A percentile compares a stretch with the other conserved stretches of the same genome.
phyloP scores from a whole-genome alignment of 2,329 filamentous ascomycete genomes.

The Monosporascus ibericus region DNA sequence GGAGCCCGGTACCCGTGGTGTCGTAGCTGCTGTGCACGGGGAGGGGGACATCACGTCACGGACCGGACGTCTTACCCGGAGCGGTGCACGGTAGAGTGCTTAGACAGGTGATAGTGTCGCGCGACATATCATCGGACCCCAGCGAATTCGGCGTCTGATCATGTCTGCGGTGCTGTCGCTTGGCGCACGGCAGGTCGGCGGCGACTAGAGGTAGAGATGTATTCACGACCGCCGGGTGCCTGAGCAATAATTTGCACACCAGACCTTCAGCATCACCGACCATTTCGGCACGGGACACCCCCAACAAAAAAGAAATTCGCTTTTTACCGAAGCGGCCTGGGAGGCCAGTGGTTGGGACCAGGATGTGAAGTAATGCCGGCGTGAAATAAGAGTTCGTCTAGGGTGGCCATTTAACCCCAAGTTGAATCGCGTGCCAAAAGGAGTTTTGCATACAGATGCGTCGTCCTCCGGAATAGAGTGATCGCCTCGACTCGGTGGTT shows the following conservation, averaged over 20 bases:
- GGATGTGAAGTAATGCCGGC: conserved; percentile 13
- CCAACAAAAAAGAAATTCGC: too few relatives aligned
- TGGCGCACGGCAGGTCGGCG: conserved; percentile 33
- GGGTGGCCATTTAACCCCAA: too few relatives aligned
- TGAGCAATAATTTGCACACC: conserved; percentile 39
- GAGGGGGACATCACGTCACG: conserved; percentile 10
- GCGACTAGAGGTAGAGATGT: conserved; percentile 11
- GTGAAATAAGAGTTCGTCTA: neutral
- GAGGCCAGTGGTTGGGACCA: conserved; percentile 24
- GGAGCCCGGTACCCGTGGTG: conserved; percentile 33
- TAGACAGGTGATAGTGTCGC: conserved; percentile 38
- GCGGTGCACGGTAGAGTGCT: conserved; percentile 37
- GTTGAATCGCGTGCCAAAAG: too few relatives aligned
- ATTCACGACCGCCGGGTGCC: conserved; percentile 27
- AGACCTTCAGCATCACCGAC: conserved; percentile 44
- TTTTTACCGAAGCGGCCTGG: conserved; percentile 13
- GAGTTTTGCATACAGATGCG: too few relatives aligned
- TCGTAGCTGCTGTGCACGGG: conserved; percentile 36
- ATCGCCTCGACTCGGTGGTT: too few relatives aligned
- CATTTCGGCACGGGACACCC: conserved; percentile 31
- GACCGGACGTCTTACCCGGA: conserved; percentile 19
- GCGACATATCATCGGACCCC: too few relatives aligned
- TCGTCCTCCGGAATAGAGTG: too few relatives aligned
- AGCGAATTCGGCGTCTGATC: conserved; percentile 40
- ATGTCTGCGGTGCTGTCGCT: conserved; percentile 41